These are phyloP conservation scores for Pseudozyma hubeiensis DNA, from an alignment of 1,284 basidiomycete species.

Conservation along the genomic window DNA sequence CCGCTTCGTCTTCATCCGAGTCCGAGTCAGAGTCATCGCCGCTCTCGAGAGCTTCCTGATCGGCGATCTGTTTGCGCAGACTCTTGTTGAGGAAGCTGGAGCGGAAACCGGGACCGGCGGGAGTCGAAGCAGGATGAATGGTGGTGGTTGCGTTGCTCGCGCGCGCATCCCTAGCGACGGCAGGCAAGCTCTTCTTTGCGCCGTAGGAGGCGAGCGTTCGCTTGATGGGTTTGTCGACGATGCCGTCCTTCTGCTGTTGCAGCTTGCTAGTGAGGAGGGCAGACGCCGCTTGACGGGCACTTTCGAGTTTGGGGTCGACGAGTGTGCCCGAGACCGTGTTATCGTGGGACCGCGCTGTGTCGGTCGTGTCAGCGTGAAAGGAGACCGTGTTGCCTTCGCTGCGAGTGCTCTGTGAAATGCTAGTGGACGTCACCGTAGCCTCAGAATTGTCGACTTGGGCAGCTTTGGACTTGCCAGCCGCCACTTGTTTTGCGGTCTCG, in stretches of 20 bases:
- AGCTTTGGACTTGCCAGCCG: not conserved
- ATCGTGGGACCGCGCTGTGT: constrained; percentile 33
- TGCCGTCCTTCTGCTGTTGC: constrained; percentile 34
- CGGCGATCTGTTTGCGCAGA: constrained; percentile 56
- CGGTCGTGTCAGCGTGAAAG: constrained; percentile 25
- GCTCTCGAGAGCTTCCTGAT: constrained; percentile 39
- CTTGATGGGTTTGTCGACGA: constrained; percentile 40
- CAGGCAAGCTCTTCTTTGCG: constrained; percentile 50
- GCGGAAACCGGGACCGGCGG: constrained; percentile 47
- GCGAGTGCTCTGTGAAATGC: constrained; percentile 19
- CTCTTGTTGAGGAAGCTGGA: constrained; percentile 66
- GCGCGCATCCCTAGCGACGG: constrained; percentile 24
- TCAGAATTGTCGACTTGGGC: constrained; percentile 4
- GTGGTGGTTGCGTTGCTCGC: constrained; percentile 31
- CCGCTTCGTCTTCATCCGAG: constrained; percentile 29
- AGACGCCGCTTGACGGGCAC: constrained; percentile 34
- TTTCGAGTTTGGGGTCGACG: constrained; percentile 35
- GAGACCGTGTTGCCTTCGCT: constrained; percentile 23
- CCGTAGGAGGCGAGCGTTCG: constrained; percentile 48
- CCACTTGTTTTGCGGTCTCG: constrained; percentile 1
- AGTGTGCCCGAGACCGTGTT: constrained; percentile 30
- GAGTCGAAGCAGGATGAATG: constrained; percentile 44
- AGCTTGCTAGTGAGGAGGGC: constrained; percentile 26
- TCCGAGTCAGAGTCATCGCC: constrained; percentile 37
- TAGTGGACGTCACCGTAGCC: constrained; percentile 23